Conservation (phyloP, 805 yeast species). For the Metschnikowia noctiluminum region DNA sequence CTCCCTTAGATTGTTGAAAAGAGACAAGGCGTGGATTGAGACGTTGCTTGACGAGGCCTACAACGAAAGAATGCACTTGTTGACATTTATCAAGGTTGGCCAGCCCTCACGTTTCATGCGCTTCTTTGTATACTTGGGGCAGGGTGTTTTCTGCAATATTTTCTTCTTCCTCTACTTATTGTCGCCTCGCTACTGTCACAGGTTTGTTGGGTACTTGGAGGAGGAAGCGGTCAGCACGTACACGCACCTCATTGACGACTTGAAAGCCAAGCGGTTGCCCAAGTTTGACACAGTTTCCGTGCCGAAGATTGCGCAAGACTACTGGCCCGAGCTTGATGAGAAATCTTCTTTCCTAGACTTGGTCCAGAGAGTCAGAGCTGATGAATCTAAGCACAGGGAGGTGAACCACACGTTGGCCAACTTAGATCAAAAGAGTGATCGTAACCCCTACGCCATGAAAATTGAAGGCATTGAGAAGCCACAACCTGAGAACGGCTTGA, state of each 20-base stretch:
- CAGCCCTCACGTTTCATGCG: conserved; percentile 59
- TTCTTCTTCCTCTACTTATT: conserved; percentile 59
- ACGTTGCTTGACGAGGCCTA: conserved; percentile 73
- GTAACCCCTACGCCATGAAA: conserved; percentile 63
- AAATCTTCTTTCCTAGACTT: conserved; percentile 56
- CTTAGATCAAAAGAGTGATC: conserved; percentile 48
- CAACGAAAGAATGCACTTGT: conserved; percentile 73
- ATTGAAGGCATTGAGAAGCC: conserved; percentile 32
- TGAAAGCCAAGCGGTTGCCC: conserved; percentile 51
- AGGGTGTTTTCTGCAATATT: conserved; percentile 65
- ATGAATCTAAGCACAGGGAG: conserved; percentile 76
- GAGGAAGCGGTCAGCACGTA: conserved; percentile 75
- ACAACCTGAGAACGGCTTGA: conserved; percentile 39
- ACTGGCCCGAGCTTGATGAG: conserved; percentile 56
- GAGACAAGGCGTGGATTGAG: conserved; percentile 76
- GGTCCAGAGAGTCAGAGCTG: conserved; percentile 63
- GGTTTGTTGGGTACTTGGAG: conserved; percentile 75
- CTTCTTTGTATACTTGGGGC: conserved; percentile 55
- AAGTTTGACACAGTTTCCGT: conserved; percentile 43
- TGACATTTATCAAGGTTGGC: conserved; percentile 64
- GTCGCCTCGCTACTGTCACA: conserved; percentile 63
- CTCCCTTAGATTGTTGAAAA: conserved; percentile 53
- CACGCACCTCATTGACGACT: conserved; percentile 53
- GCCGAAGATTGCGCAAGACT: conserved; percentile 59
- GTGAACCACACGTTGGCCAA: conserved; percentile 77